Percentiles rank a stretch among this genome's conserved stretches.
phyloP scores from a whole-genome alignment of 2,329 filamentous ascomycete species.

The Zarea fungicola region DNA sequence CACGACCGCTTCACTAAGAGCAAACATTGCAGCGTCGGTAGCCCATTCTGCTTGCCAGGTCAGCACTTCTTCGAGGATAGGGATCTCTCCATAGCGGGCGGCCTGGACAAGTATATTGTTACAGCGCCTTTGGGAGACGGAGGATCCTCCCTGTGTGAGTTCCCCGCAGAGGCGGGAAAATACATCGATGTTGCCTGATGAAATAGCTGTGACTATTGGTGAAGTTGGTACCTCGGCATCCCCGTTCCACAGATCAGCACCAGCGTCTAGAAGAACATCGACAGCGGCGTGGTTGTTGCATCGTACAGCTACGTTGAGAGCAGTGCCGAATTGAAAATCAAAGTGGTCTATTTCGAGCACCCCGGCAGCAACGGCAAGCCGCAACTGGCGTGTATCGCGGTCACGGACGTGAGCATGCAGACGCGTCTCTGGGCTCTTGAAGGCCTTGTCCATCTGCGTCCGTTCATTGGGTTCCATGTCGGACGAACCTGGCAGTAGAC shows the following conservation, averaged over 20 bases:
- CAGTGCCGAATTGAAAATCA: conserved; percentile 1
- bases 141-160: not conserved
- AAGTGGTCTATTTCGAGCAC: conserved; percentile 5
- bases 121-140: not conserved
- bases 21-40: not conserved
- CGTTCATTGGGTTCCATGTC: conserved; percentile 2
- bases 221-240: not conserved
- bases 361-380: conserved; percentile 3
- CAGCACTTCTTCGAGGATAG: conserved; percentile 4
- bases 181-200: conserved; percentile 1
- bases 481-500: not conserved
- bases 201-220: conserved; percentile 2
- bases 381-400: conserved; percentile 2
- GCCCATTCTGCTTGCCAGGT: conserved; percentile 3
- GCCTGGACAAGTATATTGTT: conserved; percentile 1
- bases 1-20: not conserved
- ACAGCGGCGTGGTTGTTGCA: conserved; percentile 4
- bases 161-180: conserved; percentile 1
- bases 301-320: conserved; percentile 7
- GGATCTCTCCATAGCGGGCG: not conserved
- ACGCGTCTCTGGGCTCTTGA: conserved; percentile 4
- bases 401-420: conserved; percentile 6
- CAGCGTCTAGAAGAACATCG: conserved; percentile 6
- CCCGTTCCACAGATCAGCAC: conserved; percentile 1
- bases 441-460: conserved; percentile 1